Evolutionary conservation across 2,329 filamentous ascomycete genomes (phyloP), one percentile per base, ranked within the genome.

Genomic region (Colletotrichum sojae): DNA sequence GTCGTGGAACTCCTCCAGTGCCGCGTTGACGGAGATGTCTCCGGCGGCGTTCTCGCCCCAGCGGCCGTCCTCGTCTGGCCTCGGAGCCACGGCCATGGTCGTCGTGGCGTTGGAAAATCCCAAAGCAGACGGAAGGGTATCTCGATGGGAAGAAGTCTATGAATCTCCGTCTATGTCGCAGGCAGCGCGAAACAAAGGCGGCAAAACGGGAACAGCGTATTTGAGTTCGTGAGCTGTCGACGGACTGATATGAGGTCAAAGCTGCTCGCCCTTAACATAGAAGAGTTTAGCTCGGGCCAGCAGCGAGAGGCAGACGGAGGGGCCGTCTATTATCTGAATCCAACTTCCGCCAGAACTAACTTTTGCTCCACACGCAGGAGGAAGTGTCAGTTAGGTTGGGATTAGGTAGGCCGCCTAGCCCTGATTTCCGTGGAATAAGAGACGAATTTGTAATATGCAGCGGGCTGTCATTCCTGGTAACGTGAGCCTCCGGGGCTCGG

Each of bases 21-120:
- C 69, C 25, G 62, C 74, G 67, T 63, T 75, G 59, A 36, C 69
- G 58, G 48, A 71, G 31, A 71, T 69, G 20, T 72, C 71, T 31
- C 73, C 73, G 20, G 66, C 71, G 31, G 74, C 68, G 13, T 70
- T 70, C 27, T 76, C 74, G 10, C 74, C 74, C 74, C 74, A 76
- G 53, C 74, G 73, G 18, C 74, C 74, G 16, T 75, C 74, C 10
- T 63, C 60, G 13, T 63, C 48, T n/a, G 45, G 55, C 15, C 39
- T 43, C 45, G 25, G 13, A 6, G 20, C 6, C 18, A 12, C 46
- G 5, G 52, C 52, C 67, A 70, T 70, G 64, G 13, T 46, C 10
- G 12, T 46, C 56, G 18, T 3, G n/a, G 18, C 43, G 16, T 12
- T 31, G 36, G 27, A 22, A 58, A 53, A 6, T 40, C 8, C 12